Conservation (phyloP, 176 grass and related monocot genomes). For the Aegilops bicornis region DNA sequence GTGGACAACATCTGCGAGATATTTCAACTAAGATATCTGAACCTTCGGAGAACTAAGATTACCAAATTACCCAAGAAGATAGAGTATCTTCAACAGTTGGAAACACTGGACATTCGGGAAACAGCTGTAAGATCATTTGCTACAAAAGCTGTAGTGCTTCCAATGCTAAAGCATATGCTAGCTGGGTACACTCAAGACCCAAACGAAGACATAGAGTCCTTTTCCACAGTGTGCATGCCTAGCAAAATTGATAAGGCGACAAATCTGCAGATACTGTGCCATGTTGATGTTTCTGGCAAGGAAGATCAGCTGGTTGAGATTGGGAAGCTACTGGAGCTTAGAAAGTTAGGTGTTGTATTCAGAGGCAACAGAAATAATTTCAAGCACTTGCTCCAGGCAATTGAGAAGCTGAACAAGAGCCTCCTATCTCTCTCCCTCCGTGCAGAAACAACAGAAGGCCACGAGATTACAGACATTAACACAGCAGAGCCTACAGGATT, state of each 20-base stretch:
- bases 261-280: not conserved
- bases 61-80: too few species aligned
- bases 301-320: not conserved
- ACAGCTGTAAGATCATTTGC: not conserved
- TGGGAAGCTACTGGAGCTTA: not conserved
- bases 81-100: not conserved
- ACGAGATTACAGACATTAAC: not conserved
- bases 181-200: not conserved
- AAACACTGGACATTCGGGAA: conserved; percentile 30
- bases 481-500: not conserved
- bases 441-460: not conserved
- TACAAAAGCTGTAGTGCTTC: not conserved
- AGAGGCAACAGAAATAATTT: not conserved
- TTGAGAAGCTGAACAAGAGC: not conserved
- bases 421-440: not conserved
- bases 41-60: too few species aligned
- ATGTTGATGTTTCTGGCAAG: not conserved
- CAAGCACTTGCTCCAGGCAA: not conserved
- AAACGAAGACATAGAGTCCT: not conserved
- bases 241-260: not conserved
- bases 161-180: conserved; percentile 15
- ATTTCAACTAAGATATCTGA: too few species aligned
- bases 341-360: conserved; percentile 13
- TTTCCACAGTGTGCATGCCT: not conserved
- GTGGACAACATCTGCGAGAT: too few species aligned